Base-by-base conservation (phyloP, 805 yeast genomes). In the Spathaspora gorwiae region DNA sequence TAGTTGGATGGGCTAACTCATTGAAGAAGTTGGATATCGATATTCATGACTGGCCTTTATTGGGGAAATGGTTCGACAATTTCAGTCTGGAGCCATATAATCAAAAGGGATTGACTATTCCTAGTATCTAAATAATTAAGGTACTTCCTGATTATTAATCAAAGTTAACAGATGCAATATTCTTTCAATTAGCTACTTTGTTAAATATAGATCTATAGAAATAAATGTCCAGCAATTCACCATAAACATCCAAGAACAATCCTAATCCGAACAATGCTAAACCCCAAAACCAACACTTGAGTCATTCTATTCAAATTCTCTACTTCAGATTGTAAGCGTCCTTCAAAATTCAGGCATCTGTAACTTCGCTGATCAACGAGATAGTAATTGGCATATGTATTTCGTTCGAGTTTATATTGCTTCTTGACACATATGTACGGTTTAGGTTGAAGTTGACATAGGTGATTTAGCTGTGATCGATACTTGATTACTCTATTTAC, bases 1-100 rank as follows among this genome's bases (percentile, higher is more conserved):
- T 70, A 5, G 69, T 62, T 48, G 71, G 78, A 2, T 80, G 84
- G 85, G 64, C 61, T 29, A 35, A 34, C 12, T 14, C 36, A 8
- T 36, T 52, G 7, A 40, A 13, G 3, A 41, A 27, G 9, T 26
- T 55, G 47, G 58, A 55, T 2, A 61, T 74, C 43, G 73, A 68
- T 42, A 36, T 68, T 13, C 53, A 55, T 0, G 58, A 68, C 32
- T 75, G 61, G 56, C 80, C 80, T 31, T 49, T 55, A 32, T 52
- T 74, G 24, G 46, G 61, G 26, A 60, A 65, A 35, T 78, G 81
- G 81, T 39, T 60, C 34, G 67, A 65, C 1, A 56, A 55, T 24
- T 53, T 76, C 42, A 56, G 51, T 2, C 48, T 47, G 8, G 43
- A 67, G 24, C 68, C 69, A 7, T 74, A 59, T 15, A 62, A 72